Evolutionary conservation across 78 protist species (phyloP).

Genomic region (Dictyostelium brefeldianum): DNA sequence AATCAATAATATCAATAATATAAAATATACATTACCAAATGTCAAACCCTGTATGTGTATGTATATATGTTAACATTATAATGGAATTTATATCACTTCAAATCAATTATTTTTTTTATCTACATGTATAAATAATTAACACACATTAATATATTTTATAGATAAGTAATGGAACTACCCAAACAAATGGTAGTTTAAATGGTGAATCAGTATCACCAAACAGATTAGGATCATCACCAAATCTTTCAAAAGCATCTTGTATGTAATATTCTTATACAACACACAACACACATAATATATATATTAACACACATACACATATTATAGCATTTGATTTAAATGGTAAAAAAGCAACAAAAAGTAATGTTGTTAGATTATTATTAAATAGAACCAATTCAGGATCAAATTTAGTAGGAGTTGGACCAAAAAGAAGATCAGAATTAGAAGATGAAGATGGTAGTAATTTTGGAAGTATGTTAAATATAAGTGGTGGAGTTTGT

Average conservation of each 20-base stretch:
- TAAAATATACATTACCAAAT: too few species aligned
- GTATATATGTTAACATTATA: too few species aligned
- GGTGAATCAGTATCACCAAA: conserved; percentile 31
- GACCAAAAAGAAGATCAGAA: not conserved
- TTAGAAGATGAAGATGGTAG: not conserved
- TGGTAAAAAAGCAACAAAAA: conserved; percentile 46
- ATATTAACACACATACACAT: not conserved
- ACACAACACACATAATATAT: too few species aligned
- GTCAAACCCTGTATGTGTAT: too few species aligned
- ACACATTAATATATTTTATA: not conserved
- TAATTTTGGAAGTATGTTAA: not conserved
- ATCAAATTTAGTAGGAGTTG: not conserved
- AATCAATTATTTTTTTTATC: too few species aligned
- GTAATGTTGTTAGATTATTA: conserved; percentile 36
- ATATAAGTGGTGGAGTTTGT: not conserved
- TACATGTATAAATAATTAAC: too few species aligned
- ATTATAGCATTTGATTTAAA: conserved; percentile 33
- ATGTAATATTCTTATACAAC: too few species aligned
- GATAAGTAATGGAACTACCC: conserved; percentile 23
- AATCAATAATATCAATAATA: too few species aligned
- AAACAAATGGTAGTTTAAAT: conserved; percentile 7
- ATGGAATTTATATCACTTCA: too few species aligned
- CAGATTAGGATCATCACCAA: conserved; percentile 17
- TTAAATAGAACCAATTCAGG: conserved; percentile 50
- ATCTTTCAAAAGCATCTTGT: conserved; percentile 11